Evolutionary conservation across 2,329 filamentous ascomycete species (phyloP).

Genomic region (Chaetomium sp.): DNA sequence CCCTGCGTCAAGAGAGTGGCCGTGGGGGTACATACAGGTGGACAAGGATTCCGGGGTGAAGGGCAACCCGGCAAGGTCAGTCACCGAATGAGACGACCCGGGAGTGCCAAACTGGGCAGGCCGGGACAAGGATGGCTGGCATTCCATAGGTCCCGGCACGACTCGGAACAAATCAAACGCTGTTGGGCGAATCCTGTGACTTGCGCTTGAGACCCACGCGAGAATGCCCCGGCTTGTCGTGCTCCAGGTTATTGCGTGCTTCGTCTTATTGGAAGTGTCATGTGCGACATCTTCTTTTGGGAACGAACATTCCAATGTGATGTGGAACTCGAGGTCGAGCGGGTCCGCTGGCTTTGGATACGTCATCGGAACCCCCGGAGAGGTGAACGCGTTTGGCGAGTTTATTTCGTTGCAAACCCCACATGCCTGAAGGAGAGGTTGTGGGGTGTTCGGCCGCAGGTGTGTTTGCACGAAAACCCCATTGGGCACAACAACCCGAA

Average conservation of each 20-base stretch:
- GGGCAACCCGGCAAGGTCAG: constrained; percentile 15
- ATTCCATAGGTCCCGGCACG: background rate
- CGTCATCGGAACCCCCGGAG: constrained; percentile 13
- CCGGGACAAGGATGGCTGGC: background rate
- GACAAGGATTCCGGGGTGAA: constrained; percentile 12
- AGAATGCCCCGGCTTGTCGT: background rate
- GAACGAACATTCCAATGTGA: constrained; percentile 5
- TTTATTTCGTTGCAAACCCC: constrained; percentile 9
- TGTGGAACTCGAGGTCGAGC: background rate
- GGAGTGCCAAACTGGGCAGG: constrained; percentile 23
- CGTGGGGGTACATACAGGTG: constrained; percentile 19
- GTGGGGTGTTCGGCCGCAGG: constrained; percentile 14
- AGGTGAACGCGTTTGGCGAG: background rate
- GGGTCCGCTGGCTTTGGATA: constrained; percentile 7
- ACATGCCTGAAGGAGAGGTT: background rate
- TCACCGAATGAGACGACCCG: constrained; percentile 26
- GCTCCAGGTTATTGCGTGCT: background rate
- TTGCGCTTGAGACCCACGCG: background rate
- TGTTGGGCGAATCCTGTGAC: constrained; percentile 7
- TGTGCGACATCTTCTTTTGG: background rate
- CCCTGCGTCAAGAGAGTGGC: constrained; percentile 19
- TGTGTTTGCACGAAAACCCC: constrained; percentile 3
- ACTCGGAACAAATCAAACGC: constrained; percentile 10
- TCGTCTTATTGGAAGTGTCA: constrained; percentile 1
- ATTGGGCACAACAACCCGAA: constrained; percentile 16